Evolutionary conservation across 1,284 basidiomycete species (phyloP).

Genomic region (Veloboletus limbatus): DNA sequence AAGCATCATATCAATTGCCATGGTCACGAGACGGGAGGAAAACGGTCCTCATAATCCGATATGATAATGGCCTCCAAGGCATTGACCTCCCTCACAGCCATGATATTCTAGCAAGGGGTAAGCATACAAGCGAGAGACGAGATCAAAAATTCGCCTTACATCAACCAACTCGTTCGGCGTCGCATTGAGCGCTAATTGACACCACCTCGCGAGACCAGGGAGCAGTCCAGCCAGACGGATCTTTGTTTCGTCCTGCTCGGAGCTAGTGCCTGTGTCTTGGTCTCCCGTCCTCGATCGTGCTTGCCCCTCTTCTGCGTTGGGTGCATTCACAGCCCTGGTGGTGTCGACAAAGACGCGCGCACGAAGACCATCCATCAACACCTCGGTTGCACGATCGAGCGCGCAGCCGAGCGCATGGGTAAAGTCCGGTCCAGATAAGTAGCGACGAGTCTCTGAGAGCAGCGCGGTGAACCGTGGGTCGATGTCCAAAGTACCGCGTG

Average conservation of each 20-base stretch:
- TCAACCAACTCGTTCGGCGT: conserved; percentile 84
- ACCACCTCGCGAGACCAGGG: conserved; percentile 77
- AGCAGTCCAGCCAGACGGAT: conserved; percentile 72
- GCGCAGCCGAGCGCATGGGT: conserved; percentile 61
- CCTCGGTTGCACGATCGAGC: conserved; percentile 64
- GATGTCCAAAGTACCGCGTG: conserved; percentile 25
- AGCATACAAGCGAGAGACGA: background rate
- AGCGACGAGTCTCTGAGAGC: conserved; percentile 64
- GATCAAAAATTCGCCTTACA: conserved; percentile 46
- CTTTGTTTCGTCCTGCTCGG: conserved; percentile 41
- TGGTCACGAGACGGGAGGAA: conserved; percentile 24
- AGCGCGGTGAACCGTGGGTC: conserved; percentile 61
- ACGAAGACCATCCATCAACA: conserved; percentile 53
- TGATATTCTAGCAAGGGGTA: conserved; percentile 33
- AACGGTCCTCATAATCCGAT: conserved; percentile 39
- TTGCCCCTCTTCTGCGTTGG: conserved; percentile 12
- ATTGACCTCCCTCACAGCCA: conserved; percentile 43
- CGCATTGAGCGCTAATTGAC: conserved; percentile 64
- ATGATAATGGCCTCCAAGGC: conserved; percentile 50
- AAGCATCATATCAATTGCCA: background rate
- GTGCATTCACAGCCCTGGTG: conserved; percentile 23
- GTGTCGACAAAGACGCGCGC: conserved; percentile 50
- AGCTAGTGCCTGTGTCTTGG: background rate
- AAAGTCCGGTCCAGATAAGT: conserved; percentile 71
- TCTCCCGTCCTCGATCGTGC: conserved; percentile 26